Percentiles rank a stretch among this genome's conserved stretches.
Evolutionary conservation across 495 filamentous ascomycete genomes (phyloP).

Genomic region (Penicillium macrosclerotiorum): DNA sequence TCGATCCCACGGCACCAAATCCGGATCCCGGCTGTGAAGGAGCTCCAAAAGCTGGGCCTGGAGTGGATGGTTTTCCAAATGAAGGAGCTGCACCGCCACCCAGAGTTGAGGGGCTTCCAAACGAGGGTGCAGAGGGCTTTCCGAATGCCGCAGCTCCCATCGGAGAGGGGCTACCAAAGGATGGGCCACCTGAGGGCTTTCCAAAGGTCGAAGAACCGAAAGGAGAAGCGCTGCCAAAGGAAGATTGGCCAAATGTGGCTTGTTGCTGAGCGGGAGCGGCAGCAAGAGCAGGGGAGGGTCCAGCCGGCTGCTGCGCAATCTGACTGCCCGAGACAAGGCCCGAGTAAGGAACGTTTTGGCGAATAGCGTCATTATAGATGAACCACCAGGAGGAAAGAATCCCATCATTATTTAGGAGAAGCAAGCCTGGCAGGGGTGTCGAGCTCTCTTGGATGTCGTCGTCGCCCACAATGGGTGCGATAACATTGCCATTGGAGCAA

Average conservation of each 20-base stretch:
- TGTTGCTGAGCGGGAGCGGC: slow-evolving; percentile 18
- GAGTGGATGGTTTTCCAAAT: slow-evolving; percentile 48
- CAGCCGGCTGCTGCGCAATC: slow-evolving; percentile 21
- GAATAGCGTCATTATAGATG: slow-evolving; percentile 82
- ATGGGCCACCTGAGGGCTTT: slow-evolving; percentile 21
- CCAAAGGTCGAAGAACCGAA: slow-evolving; percentile 38
- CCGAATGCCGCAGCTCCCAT: slow-evolving; percentile 40
- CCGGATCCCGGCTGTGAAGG: slow-evolving; percentile 28
- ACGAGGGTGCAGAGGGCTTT: slow-evolving; percentile 20
- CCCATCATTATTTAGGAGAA: slow-evolving; percentile 88
- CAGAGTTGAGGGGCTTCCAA: slow-evolving; percentile 27
- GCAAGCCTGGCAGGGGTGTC: slow-evolving; percentile 79
- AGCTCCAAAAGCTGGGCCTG: slow-evolving; percentile 32
- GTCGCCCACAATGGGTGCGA: slow-evolving; percentile 72
- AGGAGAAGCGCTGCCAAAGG: slow-evolving; percentile 36
- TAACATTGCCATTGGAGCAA: slow-evolving; percentile 73
- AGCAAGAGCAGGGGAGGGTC: slow-evolving; percentile 15
- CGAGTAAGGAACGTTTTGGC: slow-evolving; percentile 66
- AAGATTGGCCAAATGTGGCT: slow-evolving; percentile 40
- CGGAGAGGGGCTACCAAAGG: slow-evolving; percentile 41
- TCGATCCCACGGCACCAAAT: slow-evolving; percentile 30
- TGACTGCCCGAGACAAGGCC: slow-evolving; percentile 56
- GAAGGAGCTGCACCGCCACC: slow-evolving; percentile 33
- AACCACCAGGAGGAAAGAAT: slow-evolving; percentile 86
- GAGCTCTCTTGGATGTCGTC: slow-evolving; percentile 72